Base-by-base conservation (phyloP, 148 eudicot species). In the Silene latifolia region DNA sequence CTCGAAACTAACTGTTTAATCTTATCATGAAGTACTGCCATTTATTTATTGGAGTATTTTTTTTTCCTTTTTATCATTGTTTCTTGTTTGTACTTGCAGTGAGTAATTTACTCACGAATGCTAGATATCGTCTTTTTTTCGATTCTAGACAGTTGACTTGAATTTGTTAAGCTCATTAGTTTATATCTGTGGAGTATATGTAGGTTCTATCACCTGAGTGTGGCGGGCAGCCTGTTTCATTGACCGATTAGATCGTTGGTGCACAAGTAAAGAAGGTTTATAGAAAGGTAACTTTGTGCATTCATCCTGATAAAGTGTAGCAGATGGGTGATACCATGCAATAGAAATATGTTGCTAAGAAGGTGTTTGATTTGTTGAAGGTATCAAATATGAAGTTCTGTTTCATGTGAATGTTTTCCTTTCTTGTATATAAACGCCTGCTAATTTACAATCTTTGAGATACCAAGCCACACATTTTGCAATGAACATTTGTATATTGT, bases 131-230 rank as follows among this genome's bases (percentile, higher is more conserved):
- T n/a, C n/a, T n/a, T n/a, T n/a, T n/a, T 63, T 24, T 63, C 14
- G 0, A 11, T 51, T 13, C 56, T 11, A 51, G 56, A 18, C 56
- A 51, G 56, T 51, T 2, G 4, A 51, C 56, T 51, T 0, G 9
- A 51, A 9, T 5, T 32, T 32, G 0, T 32, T 51, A 51, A 18
- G 65, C 75, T 80, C 67, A 71, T 63, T 75, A 25, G 20, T 32
- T 5, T 69, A 58, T 42, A 14, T 24, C 63, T 67, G 29, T 85
- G 69, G 42, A 57, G 68, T 14, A 18, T 70, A 56, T 42, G 71
- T 78, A 95, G 99, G 99, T 95, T 72, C 90, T 95, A 69, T 95
- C 98, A 98, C 97, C 99, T 62, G 97, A 86, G 85, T 89, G 99
- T 79, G 99, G 99, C 67, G 92, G 99, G 99, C 97, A 92, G 79